phyloP scores from a whole-genome alignment of 768 basidiomycete species.

The Serendipita sp. region DNA sequence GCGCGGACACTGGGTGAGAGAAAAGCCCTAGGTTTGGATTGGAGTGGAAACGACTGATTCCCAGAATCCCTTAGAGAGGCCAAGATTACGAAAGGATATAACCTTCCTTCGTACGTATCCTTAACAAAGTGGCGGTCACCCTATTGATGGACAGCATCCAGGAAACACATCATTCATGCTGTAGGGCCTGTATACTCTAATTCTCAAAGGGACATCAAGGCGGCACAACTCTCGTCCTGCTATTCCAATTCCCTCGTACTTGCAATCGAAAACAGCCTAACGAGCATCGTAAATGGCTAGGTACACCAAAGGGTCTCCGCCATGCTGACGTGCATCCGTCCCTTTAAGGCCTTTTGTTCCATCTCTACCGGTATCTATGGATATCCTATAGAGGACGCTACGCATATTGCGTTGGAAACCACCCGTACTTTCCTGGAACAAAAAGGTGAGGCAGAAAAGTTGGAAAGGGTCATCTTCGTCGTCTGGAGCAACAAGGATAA shows the following conservation, averaged over 20 bases:
- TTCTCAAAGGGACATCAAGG: constrained; percentile 26
- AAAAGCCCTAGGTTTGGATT: not conserved
- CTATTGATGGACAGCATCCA: constrained; percentile 14
- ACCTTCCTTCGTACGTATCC: constrained; percentile 51
- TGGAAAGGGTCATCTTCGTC: constrained; percentile 62
- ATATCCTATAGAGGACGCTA: constrained; percentile 59
- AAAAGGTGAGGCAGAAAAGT: constrained; percentile 23
- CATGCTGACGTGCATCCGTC: not conserved
- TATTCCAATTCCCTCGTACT: constrained; percentile 48
- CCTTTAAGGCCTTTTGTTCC: constrained; percentile 53
- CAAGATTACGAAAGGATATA: constrained; percentile 64
- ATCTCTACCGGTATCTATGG: constrained; percentile 68
- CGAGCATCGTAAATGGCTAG: constrained; percentile 37
- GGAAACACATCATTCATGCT: constrained; percentile 60
- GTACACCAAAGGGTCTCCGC: too few species aligned
- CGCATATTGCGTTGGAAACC: constrained; percentile 46
- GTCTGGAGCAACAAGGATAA: constrained; percentile 53
- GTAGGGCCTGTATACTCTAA: constrained; percentile 58
- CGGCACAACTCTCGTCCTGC: constrained; percentile 44
- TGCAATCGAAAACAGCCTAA: constrained; percentile 40
- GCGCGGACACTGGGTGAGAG: constrained; percentile 41
- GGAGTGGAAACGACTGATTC: not conserved
- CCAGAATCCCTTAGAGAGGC: constrained; percentile 24
- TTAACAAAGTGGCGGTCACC: not conserved
- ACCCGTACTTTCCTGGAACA: constrained; percentile 42